Conservation (phyloP, 108 stramenopile genomes). For the Chaetoceros muelleri region DNA sequence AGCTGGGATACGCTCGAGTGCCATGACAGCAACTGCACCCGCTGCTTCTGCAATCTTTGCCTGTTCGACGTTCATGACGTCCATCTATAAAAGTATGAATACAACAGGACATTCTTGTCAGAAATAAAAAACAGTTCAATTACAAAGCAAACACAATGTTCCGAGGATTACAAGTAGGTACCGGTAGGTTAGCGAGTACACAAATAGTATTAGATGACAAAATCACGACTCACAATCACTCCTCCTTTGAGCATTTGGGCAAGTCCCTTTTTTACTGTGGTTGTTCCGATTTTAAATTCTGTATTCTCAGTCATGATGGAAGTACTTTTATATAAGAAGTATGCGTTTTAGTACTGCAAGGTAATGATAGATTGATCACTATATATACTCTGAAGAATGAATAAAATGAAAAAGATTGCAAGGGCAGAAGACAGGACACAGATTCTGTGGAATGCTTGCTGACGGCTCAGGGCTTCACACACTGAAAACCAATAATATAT, state of each 20-base stretch:
- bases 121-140: neutral
- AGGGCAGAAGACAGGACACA: too few relatives aligned
- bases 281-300: conserved; percentile 54
- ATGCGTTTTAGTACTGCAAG: neutral
- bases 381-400: too few relatives aligned
- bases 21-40: conserved; percentile 99
- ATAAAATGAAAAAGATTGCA: too few relatives aligned
- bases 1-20: conserved; percentile 97
- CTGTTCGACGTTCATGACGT: conserved; percentile 93
- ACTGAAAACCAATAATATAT: too few relatives aligned
- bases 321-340: conserved; percentile 8
- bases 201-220: too few relatives aligned
- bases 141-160: too few relatives aligned
- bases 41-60: conserved; percentile 95
- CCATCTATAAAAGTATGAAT: conserved; percentile 55
- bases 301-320: conserved; percentile 16
- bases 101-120: neutral
- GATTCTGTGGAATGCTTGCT: too few relatives aligned
- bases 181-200: too few relatives aligned
- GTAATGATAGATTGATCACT: neutral
- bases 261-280: conserved; percentile 89
- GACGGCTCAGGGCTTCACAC: too few relatives aligned
- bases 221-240: conserved; percentile 76
- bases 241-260: conserved; percentile 98
- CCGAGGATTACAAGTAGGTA: too few relatives aligned